phyloP scores from a whole-genome alignment of 2,329 filamentous ascomycete genomes.

The Nemania sp. region DNA sequence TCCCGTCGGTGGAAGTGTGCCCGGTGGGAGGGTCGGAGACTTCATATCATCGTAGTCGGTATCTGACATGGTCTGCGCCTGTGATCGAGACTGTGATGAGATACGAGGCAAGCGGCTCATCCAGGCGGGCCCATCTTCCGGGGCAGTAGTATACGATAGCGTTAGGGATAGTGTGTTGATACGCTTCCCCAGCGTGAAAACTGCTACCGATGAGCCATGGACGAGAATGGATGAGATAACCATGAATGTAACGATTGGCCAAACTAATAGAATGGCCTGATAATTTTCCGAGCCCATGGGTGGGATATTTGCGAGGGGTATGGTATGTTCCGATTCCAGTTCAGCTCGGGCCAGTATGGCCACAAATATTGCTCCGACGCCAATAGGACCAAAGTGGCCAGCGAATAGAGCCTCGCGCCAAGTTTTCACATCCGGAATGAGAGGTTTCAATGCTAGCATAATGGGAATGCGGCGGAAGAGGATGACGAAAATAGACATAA shows the following conservation, averaged over 20 bases:
- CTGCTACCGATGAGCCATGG: slow-evolving; percentile 96
- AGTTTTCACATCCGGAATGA: slow-evolving; percentile 96
- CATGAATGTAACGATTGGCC: slow-evolving; percentile 93
- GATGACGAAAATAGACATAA: slow-evolving; percentile 90
- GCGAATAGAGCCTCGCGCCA: slow-evolving; percentile 97
- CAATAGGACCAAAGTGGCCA: slow-evolving; percentile 96
- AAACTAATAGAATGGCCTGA: slow-evolving; percentile 81
- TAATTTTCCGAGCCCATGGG: slow-evolving; percentile 60
- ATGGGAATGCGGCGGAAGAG: slow-evolving; percentile 95
- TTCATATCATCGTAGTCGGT: slow-evolving; percentile 70
- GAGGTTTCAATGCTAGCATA: slow-evolving; percentile 87
- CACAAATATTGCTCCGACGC: slow-evolving; percentile 94
- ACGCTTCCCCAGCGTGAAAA: slow-evolving; percentile 95
- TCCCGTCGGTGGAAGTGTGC: slow-evolving; percentile 72
- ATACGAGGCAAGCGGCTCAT: slow-evolving; percentile 87
- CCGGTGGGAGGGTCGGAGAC: slow-evolving; percentile 65
- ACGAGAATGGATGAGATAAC: slow-evolving; percentile 94
- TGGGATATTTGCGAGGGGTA: slow-evolving; percentile 70
- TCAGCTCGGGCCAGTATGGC: slow-evolving; percentile 93
- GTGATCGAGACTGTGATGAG: slow-evolving; percentile 71
- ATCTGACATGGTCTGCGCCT: slow-evolving; percentile 83
- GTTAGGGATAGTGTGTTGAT: slow-evolving; percentile 97
- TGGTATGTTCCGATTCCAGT: slow-evolving; percentile 74
- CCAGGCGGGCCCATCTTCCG: slow-evolving; percentile 88
- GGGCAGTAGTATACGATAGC: slow-evolving; percentile 91